Evolutionary conservation across 352 stramenopile species (phyloP).

Genomic region (Phytophthora aleatoria): DNA sequence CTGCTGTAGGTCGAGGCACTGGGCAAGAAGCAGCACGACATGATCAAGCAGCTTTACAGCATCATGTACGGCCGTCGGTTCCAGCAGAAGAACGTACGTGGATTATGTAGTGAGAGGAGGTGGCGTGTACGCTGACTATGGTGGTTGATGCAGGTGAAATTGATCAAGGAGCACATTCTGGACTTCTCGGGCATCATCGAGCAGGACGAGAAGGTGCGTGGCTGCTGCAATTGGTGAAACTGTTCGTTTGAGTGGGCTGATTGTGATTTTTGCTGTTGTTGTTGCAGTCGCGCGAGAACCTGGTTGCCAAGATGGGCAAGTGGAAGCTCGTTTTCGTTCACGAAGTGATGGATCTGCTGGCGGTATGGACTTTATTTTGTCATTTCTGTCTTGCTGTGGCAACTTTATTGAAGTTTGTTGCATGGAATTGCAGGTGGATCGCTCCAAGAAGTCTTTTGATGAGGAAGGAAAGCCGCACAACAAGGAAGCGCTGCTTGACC

Average conservation of each 20-base stretch:
- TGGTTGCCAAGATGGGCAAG: constrained; percentile 66
- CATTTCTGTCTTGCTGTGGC: constrained; percentile 2
- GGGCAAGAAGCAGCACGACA: constrained; percentile 73
- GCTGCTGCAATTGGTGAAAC: not conserved
- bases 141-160: constrained; percentile 51
- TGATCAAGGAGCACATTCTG: constrained; percentile 83
- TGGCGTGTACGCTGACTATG: not conserved
- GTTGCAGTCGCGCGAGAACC: constrained; percentile 54
- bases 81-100: constrained; percentile 78
- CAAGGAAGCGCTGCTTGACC: constrained; percentile 71
- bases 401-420: constrained; percentile 5
- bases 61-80: constrained; percentile 82
- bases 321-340: constrained; percentile 77
- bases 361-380: constrained; percentile 35
- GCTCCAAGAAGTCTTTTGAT: constrained; percentile 86
- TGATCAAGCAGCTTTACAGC: constrained; percentile 80
- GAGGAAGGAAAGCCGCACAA: constrained; percentile 55
- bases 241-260: not conserved
- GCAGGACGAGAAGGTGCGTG: constrained; percentile 63
- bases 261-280: not conserved
- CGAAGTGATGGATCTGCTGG: constrained; percentile 80
- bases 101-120: too few species aligned
- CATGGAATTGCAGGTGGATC: constrained; percentile 56
- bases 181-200: constrained; percentile 74
- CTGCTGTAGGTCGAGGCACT: constrained; percentile 57